Evolutionary conservation across 495 filamentous ascomycete genomes (phyloP).

Genomic region (Pyronema omphalodes): DNA sequence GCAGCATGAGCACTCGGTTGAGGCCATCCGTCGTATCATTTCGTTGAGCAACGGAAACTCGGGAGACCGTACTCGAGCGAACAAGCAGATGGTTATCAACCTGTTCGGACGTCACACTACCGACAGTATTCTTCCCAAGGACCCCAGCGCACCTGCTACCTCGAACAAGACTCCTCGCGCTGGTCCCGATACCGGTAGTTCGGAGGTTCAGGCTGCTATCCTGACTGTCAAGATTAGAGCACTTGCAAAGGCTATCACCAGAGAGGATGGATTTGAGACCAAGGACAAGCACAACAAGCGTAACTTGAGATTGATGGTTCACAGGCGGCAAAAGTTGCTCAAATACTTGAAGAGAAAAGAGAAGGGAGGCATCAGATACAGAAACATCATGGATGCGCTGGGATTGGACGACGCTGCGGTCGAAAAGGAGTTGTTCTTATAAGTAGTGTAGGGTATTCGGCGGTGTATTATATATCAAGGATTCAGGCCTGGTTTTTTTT

Average conservation of each 20-base stretch:
- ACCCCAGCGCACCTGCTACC: slow-evolving; percentile 10
- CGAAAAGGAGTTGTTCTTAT: slow-evolving; percentile 12
- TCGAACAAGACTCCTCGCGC: slow-evolving; percentile 45
- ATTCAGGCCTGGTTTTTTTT: not conserved
- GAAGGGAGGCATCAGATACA: slow-evolving; percentile 74
- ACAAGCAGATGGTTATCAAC: slow-evolving; percentile 65
- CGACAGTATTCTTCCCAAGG: slow-evolving; percentile 43
- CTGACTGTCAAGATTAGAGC: slow-evolving; percentile 84
- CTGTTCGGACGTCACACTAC: slow-evolving; percentile 82
- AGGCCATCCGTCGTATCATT: slow-evolving; percentile 59
- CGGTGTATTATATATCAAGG: not conserved
- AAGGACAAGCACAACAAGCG: slow-evolving; percentile 87
- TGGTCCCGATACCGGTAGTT: slow-evolving; percentile 78
- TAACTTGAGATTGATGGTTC: slow-evolving; percentile 66
- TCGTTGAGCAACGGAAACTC: slow-evolving; percentile 52
- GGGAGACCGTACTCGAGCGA: slow-evolving; percentile 58
- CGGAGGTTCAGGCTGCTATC: slow-evolving; percentile 94
- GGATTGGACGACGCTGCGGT: slow-evolving; percentile 53
- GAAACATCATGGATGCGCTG: slow-evolving; percentile 58
- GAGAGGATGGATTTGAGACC: slow-evolving; percentile 23
- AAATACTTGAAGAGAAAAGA: slow-evolving; percentile 76
- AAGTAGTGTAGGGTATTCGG: not conserved
- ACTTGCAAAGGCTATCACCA: slow-evolving; percentile 32
- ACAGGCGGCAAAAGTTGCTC: slow-evolving; percentile 74
- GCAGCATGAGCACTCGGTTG: slow-evolving; percentile 35